Evolutionary conservation across 2,329 filamentous ascomycete genomes (phyloP).

Genomic region (Fusarium pseudoanthophilum): DNA sequence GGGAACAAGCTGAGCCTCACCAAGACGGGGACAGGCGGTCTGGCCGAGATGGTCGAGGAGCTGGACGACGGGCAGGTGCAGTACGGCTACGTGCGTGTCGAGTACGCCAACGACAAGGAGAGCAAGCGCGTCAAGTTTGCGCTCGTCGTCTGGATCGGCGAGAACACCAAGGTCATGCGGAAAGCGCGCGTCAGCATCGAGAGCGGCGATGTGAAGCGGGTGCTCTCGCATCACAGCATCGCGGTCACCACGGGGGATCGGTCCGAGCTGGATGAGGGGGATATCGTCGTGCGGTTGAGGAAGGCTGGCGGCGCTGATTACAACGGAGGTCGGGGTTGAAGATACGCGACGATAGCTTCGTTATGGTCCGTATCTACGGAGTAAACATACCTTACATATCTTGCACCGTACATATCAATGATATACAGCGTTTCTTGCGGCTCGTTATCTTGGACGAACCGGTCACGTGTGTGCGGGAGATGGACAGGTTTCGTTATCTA

Average conservation of each 20-base stretch:
- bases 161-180: conserved; percentile 73
- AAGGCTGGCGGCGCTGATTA: conserved; percentile 78
- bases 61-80: conserved; percentile 70
- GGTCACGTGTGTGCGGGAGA: conserved; percentile 17
- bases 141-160: conserved; percentile 75
- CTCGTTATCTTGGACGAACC: conserved; percentile 3
- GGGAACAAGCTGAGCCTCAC: conserved; percentile 68
- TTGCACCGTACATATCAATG: background rate
- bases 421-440: background rate
- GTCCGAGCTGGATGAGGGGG: conserved; percentile 69
- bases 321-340: conserved; percentile 70
- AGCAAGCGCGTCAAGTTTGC: conserved; percentile 75
- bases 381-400: too few relatives aligned
- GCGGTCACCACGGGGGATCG: conserved; percentile 70
- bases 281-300: conserved; percentile 69
- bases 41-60: conserved; percentile 65
- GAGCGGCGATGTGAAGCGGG: conserved; percentile 71
- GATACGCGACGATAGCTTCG: background rate
- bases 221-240: conserved; percentile 72
- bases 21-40: conserved; percentile 68
- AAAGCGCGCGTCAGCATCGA: conserved; percentile 76
- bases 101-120: conserved; percentile 78
- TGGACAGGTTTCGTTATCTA: background rate
- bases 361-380: too few relatives aligned
- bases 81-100: conserved; percentile 73